A percentile compares a stretch with the other conserved stretches of the same genome.
phyloP scores from a whole-genome alignment of 2,329 filamentous ascomycete species.

The Dryadomyces quercivorus region DNA sequence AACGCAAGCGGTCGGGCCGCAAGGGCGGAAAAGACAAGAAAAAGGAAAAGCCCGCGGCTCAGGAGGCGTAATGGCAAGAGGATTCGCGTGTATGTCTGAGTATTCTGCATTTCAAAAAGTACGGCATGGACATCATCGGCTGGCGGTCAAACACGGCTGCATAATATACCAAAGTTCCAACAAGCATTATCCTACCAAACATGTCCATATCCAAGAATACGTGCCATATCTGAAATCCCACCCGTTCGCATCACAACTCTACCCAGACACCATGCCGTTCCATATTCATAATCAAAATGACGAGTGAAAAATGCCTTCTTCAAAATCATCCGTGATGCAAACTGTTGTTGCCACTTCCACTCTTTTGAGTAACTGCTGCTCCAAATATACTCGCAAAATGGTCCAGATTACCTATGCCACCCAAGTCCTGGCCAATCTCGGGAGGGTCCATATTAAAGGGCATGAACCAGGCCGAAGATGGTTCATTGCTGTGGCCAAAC shows the following conservation, averaged over 20 bases:
- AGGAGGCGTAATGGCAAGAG: background rate
- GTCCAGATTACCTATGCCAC: conserved; percentile 30
- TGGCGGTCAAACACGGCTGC: too few species aligned
- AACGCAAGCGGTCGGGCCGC: conserved; percentile 38
- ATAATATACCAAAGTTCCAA: too few species aligned
- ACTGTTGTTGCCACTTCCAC: conserved; percentile 11
- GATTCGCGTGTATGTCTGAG: background rate
- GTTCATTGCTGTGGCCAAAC: conserved; percentile 27
- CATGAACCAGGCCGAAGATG: conserved; percentile 73
- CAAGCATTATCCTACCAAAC: too few species aligned
- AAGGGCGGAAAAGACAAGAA: conserved; percentile 17
- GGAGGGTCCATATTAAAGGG: conserved; percentile 84
- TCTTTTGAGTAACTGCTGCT: conserved; percentile 19
- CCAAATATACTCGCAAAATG: conserved; percentile 37
- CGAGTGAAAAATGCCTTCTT: too few species aligned
- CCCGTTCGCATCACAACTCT: too few species aligned
- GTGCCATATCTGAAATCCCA: too few species aligned
- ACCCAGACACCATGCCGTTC: too few species aligned
- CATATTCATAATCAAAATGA: background rate
- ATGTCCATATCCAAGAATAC: too few species aligned
- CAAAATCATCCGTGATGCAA: too few species aligned
- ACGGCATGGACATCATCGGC: too few species aligned
- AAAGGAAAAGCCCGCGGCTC: background rate
- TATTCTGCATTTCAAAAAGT: background rate
- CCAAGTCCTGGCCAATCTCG: conserved; percentile 38